A percentile compares a stretch with the other conserved stretches of the same genome.
Conservation (phyloP, 805 yeast species). For the Nakazawaea peltata region DNA sequence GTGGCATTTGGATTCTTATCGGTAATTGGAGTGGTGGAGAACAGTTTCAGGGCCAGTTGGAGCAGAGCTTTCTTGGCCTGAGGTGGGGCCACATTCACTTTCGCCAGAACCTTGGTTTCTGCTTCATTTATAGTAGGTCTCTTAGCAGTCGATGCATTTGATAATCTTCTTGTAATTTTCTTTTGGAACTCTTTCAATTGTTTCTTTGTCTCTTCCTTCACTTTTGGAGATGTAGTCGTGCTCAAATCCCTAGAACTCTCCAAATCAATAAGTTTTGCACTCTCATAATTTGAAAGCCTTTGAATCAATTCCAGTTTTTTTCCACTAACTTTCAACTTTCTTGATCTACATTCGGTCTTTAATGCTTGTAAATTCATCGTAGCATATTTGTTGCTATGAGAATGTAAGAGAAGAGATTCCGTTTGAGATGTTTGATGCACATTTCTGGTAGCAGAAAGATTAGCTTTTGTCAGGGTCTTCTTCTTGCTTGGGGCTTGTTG, state of each 20-base stretch:
- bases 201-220: slow-evolving; percentile 6
- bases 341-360: slow-evolving; percentile 48
- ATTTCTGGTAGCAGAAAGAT: slow-evolving; percentile 12
- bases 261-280: not conserved
- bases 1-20: slow-evolving; percentile 53
- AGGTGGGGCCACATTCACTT: not conserved
- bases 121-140: not conserved
- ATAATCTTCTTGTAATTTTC: not conserved
- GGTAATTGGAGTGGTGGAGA: slow-evolving; percentile 15
- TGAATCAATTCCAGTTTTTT: slow-evolving; percentile 48
- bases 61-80: not conserved
- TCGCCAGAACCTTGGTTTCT: not conserved
- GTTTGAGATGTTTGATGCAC: slow-evolving; percentile 27
- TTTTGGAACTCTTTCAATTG: slow-evolving; percentile 4
- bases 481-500: not conserved
- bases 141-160: not conserved
- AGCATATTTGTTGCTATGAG: slow-evolving; percentile 18
- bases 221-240: slow-evolving; percentile 14
- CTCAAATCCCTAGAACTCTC: no score
- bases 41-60: slow-evolving; percentile 8
- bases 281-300: slow-evolving; percentile 17
- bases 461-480: not conserved
- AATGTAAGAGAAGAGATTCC: slow-evolving; percentile 20
- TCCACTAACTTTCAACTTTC: slow-evolving; percentile 58
- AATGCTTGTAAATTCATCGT: slow-evolving; percentile 46